Percentiles rank a stretch among this genome's conserved stretches.
These are phyloP conservation scores for Russula vinacea DNA, from an alignment of 768 basidiomycete species.

Conservation along the genomic window DNA sequence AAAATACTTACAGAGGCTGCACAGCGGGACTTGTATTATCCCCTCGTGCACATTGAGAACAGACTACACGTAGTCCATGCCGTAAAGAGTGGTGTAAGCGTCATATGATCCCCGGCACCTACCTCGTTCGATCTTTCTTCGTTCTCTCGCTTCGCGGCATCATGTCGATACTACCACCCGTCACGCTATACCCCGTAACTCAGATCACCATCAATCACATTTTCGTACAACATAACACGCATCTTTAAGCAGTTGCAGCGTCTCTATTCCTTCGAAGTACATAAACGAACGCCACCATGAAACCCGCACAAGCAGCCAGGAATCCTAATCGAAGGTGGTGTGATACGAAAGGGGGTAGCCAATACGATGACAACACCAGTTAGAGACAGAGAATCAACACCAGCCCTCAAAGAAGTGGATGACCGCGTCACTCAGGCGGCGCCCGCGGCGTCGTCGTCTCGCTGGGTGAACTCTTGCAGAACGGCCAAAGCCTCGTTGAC, in stretches of 20 bases:
- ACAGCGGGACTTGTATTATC: slow-evolving; percentile 63
- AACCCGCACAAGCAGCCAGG: slow-evolving; percentile 40
- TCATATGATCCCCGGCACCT: slow-evolving; percentile 6
- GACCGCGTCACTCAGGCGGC: slow-evolving; percentile 13
- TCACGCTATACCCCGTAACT: slow-evolving; percentile 29
- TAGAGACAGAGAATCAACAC: slow-evolving; percentile 38
- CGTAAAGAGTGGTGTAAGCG: slow-evolving; percentile 35
- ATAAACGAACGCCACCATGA: slow-evolving; percentile 55
- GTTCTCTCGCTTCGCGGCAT: slow-evolving; percentile 17
- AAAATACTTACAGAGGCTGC: slow-evolving; percentile 58
- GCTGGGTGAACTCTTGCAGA: slow-evolving; percentile 74
- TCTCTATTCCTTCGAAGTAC: slow-evolving; percentile 56
- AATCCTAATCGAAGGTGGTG: slow-evolving; percentile 37
- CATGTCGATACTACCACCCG: slow-evolving; percentile 18
- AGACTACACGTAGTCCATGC: slow-evolving; percentile 62
- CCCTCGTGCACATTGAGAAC: slow-evolving; percentile 48
- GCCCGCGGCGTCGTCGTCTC: slow-evolving; percentile 35
- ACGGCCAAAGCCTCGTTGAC: slow-evolving; percentile 89
- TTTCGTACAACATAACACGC: slow-evolving; percentile 28
- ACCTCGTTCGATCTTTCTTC: slow-evolving; percentile 16
- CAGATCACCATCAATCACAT: slow-evolving; percentile 30
- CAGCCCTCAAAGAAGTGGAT: slow-evolving; percentile 15
- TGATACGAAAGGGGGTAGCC: slow-evolving; percentile 26
- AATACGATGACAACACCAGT: slow-evolving; percentile 34
- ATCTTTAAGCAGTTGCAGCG: slow-evolving; percentile 51